Evolutionary conservation across 2,329 filamentous ascomycete species (phyloP), one percentile per base, ranked within the genome.

Genomic region (Aurifilum marmelostoma): DNA sequence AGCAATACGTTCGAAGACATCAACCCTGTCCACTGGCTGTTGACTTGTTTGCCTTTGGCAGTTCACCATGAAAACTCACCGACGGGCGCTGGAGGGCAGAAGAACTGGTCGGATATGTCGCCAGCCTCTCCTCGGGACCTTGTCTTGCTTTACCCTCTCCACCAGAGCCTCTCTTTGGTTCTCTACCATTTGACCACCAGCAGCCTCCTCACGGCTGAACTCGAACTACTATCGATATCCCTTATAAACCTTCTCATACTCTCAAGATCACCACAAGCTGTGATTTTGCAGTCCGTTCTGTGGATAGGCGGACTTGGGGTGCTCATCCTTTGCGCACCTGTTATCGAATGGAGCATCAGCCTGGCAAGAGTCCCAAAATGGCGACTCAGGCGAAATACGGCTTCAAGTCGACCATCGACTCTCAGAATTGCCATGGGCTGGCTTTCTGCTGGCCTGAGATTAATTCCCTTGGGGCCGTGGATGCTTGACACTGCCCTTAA

Each of bases 341-440:
- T 96, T 16, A 87, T 98, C 47, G 87, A 86, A 74, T 97, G 93
- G 92, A 94, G 92, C 60, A 91, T 98, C 66, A 87, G 91, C 34
- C 82, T 99, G 71, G 94, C 95, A 64, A 87, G 95, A 68, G 92
- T 98, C 24, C 96, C 96, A 2, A 93, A 89, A 74, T 97, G 95
- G 93, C 92, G 94, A 58, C 94, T 98, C 75, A 87, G 89, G 74
- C 88, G 89, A 67, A 81, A 84, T 24, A 77, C 81, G 1, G 77
- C 76, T 39, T 74, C 77, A 67, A 79, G 80, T 73, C 77, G 79
- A 68, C 71, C 76, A 47, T 74, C 78, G 71, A 71, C 77, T 73
- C 65, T 83, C 73, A 75, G 84, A 74, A 79, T 80, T 71, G 66
- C 79, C 74, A 54, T 52, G 37, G 32, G 27, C 27, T 54, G 58